Conservation (phyloP, 2,329 filamentous ascomycete genomes). For the Arthrobotrys sinensis region DNA sequence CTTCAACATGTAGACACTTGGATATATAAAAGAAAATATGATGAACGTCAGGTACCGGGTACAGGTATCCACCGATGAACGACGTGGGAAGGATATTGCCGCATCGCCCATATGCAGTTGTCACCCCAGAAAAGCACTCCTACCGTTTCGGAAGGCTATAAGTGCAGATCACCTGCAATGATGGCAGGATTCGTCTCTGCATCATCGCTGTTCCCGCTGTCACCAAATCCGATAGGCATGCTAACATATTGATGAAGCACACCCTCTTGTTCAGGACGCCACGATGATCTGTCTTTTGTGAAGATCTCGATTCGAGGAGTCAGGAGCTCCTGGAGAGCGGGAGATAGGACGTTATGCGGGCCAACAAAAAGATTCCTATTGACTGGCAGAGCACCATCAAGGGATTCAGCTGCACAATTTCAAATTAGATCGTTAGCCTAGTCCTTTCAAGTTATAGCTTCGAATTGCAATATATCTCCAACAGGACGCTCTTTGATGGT, state of each 20-base stretch:
- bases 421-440: constrained; percentile 35
- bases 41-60: constrained; percentile 30
- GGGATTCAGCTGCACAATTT: constrained; percentile 53
- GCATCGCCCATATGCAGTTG: constrained; percentile 11
- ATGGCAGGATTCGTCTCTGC: constrained; percentile 26
- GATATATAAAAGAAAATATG: constrained; percentile 15
- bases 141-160: constrained; percentile 31
- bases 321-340: constrained; percentile 45
- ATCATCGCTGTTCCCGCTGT: constrained; percentile 37
- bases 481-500: neutral
- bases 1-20: constrained; percentile 2
- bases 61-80: constrained; percentile 37
- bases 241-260: constrained; percentile 60
- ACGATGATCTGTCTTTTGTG: constrained; percentile 48
- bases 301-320: constrained; percentile 58
- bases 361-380: constrained; percentile 57
- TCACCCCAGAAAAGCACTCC: constrained; percentile 9
- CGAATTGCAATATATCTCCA: constrained; percentile 14
- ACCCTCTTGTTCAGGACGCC: constrained; percentile 58
- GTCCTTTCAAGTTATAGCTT: constrained; percentile 11
- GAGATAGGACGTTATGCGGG: constrained; percentile 47
- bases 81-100: constrained; percentile 18
- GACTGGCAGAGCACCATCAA: constrained; percentile 55
- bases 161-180: constrained; percentile 48
- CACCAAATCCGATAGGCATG: constrained; percentile 58